Evolutionary conservation across 768 basidiomycete genomes (phyloP).

Genomic region (Suillus plorans): DNA sequence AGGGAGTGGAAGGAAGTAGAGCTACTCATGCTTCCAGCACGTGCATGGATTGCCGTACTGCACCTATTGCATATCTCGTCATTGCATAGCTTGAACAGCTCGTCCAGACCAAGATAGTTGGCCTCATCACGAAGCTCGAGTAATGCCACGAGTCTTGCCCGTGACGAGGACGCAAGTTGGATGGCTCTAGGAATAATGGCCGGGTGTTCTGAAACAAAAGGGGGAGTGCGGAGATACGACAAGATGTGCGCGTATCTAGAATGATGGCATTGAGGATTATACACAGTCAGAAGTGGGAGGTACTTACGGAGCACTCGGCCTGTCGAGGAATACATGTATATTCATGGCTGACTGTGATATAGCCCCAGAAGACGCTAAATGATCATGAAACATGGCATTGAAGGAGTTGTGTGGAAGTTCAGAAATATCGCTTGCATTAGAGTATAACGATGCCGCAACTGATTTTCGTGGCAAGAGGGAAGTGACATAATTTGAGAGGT

Average conservation of each 20-base stretch:
- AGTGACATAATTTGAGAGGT: conserved; percentile 57
- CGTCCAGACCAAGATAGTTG: conserved; percentile 65
- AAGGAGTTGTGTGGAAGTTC: conserved; percentile 33
- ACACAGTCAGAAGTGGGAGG: not conserved
- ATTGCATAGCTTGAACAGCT: conserved; percentile 62
- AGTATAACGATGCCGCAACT: conserved; percentile 55
- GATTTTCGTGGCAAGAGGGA: conserved; percentile 45
- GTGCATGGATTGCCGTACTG: conserved; percentile 35
- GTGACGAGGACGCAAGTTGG: conserved; percentile 45
- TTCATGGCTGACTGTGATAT: conserved; percentile 43
- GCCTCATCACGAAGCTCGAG: conserved; percentile 82
- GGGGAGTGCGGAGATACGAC: conserved; percentile 64
- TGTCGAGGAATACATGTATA: conserved; percentile 76
- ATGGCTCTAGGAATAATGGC: conserved; percentile 60
- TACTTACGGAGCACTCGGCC: conserved; percentile 77
- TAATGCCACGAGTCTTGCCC: conserved; percentile 58
- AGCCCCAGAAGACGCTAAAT: conserved; percentile 61
- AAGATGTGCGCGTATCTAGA: conserved; percentile 70
- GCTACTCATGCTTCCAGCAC: conserved; percentile 41
- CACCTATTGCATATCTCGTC: conserved; percentile 63
- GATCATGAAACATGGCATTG: conserved; percentile 56
- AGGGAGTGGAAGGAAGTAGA: conserved; percentile 59
- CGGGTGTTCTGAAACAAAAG: conserved; percentile 43
- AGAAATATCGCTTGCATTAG: conserved; percentile 43
- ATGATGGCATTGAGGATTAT: conserved; percentile 7